Conservation (phyloP, 140 eudicot genomes). For the Anethum foeniculum region DNA sequence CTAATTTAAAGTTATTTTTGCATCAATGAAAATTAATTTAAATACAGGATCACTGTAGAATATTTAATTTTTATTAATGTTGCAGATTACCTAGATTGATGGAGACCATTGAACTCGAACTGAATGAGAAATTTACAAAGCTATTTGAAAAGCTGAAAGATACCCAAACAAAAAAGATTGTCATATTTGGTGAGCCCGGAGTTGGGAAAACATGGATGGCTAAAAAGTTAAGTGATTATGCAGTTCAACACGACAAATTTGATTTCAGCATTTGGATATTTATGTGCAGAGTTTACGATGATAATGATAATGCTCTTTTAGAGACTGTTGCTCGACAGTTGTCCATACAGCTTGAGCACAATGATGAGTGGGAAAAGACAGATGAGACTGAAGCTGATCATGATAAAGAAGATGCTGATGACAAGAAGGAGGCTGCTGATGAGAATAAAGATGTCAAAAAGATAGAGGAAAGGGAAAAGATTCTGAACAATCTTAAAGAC, state of each 20-base stretch:
- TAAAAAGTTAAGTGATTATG: slow-evolving; percentile 9
- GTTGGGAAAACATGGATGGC: slow-evolving; percentile 30
- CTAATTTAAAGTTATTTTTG: not conserved
- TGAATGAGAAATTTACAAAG: not conserved
- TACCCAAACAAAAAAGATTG: not conserved
- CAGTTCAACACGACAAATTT: not conserved
- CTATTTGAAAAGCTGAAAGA: not conserved
- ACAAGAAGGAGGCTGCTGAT: slow-evolving; percentile 1
- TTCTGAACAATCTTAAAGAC: not conserved
- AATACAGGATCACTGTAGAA: too few relatives aligned
- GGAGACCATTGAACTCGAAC: not conserved
- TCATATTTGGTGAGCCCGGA: slow-evolving; percentile 16
- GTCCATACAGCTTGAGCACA: not conserved
- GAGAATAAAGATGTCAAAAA: not conserved
- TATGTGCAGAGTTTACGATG: not conserved
- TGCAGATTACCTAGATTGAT: not conserved
- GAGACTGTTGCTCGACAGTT: slow-evolving; percentile 16
- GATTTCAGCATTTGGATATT: slow-evolving; percentile 19
- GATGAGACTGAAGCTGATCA: not conserved
- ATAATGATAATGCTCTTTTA: not conserved
- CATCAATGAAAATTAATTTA: not conserved
- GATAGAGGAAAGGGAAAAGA: not conserved
- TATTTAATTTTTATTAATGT: not conserved
- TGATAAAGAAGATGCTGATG: not conserved
- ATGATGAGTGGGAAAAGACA: not conserved